Evolutionary conservation across 2,329 filamentous ascomycete genomes (phyloP).

Genomic region (Fusarium sarcochroum): DNA sequence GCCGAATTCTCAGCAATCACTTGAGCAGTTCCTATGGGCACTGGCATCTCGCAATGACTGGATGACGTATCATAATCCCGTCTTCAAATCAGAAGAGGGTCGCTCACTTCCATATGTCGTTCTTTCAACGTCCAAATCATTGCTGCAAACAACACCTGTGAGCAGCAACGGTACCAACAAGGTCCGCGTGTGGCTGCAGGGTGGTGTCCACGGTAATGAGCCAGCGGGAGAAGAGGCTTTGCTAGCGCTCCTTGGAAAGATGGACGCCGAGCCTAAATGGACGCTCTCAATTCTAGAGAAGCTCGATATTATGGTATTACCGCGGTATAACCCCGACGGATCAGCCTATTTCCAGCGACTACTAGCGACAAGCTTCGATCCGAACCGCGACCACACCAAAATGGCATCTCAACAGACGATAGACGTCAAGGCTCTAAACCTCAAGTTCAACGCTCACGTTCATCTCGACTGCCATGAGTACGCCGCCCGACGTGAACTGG

Average conservation of each 20-base stretch:
- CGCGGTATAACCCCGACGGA: slow-evolving; percentile 53
- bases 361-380: slow-evolving; percentile 50
- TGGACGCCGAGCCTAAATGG: slow-evolving; percentile 51
- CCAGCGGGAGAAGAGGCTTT: slow-evolving; percentile 51
- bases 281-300: slow-evolving; percentile 46
- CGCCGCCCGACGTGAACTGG: slow-evolving; percentile 18
- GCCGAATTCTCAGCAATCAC: slow-evolving; percentile 14
- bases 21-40: slow-evolving; percentile 21
- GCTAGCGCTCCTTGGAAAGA: slow-evolving; percentile 49
- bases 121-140: slow-evolving; percentile 3
- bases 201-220: slow-evolving; percentile 52
- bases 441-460: slow-evolving; percentile 49
- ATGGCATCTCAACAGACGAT: slow-evolving; percentile 51
- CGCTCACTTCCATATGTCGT: slow-evolving; percentile 36
- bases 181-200: slow-evolving; percentile 52
- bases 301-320: slow-evolving; percentile 50
- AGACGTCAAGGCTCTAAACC: slow-evolving; percentile 49
- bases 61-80: slow-evolving; percentile 35
- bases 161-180: slow-evolving; percentile 36
- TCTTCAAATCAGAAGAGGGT: slow-evolving; percentile 33
- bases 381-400: slow-evolving; percentile 53
- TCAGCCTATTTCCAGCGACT: slow-evolving; percentile 52
- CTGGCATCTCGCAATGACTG: slow-evolving; percentile 21
- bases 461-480: slow-evolving; percentile 54
- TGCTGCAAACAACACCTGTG: not conserved